Evolutionary conservation across 2,329 filamentous ascomycete genomes (phyloP).

Genomic region (Pestalotiopsis sp.): DNA sequence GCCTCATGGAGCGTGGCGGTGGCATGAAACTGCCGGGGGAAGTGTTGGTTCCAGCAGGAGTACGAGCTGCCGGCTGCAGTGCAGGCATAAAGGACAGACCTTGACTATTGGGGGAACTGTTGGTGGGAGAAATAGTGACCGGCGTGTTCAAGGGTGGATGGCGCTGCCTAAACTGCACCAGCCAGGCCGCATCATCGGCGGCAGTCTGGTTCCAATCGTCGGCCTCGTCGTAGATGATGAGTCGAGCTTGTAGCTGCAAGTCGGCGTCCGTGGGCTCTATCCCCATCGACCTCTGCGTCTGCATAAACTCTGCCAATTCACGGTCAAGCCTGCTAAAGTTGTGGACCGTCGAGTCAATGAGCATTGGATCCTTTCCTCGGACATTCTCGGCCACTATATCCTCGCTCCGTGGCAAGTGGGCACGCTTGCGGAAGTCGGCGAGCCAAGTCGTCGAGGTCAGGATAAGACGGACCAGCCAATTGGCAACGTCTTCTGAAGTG

Average conservation of each 20-base stretch:
- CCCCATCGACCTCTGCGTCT: constrained; percentile 45
- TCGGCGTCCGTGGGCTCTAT: constrained; percentile 55
- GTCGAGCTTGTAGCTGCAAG: constrained; percentile 58
- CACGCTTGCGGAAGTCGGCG: constrained; percentile 56
- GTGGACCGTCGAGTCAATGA: constrained; percentile 63
- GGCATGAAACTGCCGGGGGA: constrained; percentile 2
- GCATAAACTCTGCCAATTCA: constrained; percentile 58
- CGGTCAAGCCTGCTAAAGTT: constrained; percentile 59
- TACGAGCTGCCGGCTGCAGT: constrained; percentile 9
- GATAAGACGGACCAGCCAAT: constrained; percentile 60
- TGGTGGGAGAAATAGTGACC: constrained; percentile 23
- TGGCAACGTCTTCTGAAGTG: constrained; percentile 53
- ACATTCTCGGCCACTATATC: constrained; percentile 52
- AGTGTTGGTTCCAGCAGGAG: neutral
- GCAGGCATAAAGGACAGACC: constrained; percentile 9
- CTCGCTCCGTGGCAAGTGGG: constrained; percentile 59
- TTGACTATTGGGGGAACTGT: constrained; percentile 18
- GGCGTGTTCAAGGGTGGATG: constrained; percentile 33
- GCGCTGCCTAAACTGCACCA: constrained; percentile 54
- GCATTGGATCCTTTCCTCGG: constrained; percentile 55
- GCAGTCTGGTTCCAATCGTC: constrained; percentile 68
- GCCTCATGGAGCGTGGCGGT: constrained; percentile 23
- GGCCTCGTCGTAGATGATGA: constrained; percentile 65
- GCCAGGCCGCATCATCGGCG: constrained; percentile 58
- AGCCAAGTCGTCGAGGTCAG: constrained; percentile 57